These are phyloP conservation scores for Sesbania bispinosa DNA, from an alignment of 306 rosid genomes.

Conservation along the genomic window DNA sequence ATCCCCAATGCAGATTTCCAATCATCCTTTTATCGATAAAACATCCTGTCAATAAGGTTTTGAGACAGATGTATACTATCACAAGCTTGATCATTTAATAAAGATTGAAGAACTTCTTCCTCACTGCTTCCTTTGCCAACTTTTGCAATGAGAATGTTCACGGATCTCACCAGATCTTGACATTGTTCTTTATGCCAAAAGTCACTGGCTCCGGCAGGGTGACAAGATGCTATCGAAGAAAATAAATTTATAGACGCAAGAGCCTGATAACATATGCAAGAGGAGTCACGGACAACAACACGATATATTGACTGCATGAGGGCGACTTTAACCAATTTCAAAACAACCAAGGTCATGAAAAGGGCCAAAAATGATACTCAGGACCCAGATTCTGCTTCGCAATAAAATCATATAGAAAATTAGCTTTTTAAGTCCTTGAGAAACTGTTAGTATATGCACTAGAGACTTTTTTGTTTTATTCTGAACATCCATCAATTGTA, in stretches of 20 bases:
- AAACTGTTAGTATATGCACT: too few relatives aligned
- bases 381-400: constrained; percentile 10
- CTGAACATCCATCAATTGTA: too few relatives aligned
- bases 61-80: constrained; percentile 39
- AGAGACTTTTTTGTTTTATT: too few relatives aligned
- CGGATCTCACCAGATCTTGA: constrained; percentile 28
- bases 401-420: background rate
- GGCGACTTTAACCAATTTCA: background rate
- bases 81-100: constrained; percentile 45
- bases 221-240: constrained; percentile 20
- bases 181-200: constrained; percentile 22
- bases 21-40: constrained; percentile 69
- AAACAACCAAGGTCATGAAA: constrained; percentile 3
- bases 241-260: constrained; percentile 11
- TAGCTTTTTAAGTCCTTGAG: background rate
- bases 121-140: constrained; percentile 46
- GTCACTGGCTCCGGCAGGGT: constrained; percentile 12
- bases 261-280: constrained; percentile 2
- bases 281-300: constrained; percentile 17
- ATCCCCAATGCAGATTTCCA: constrained; percentile 85
- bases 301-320: constrained; percentile 25
- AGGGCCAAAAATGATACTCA: background rate
- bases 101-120: constrained; percentile 50
- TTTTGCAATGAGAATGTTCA: constrained; percentile 52
- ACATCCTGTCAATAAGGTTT: constrained; percentile 42